Percentiles rank a stretch among this genome's conserved stretches.
Evolutionary conservation across 345 rosid genomes (phyloP).

Genomic region (Citrus cavaleriei): DNA sequence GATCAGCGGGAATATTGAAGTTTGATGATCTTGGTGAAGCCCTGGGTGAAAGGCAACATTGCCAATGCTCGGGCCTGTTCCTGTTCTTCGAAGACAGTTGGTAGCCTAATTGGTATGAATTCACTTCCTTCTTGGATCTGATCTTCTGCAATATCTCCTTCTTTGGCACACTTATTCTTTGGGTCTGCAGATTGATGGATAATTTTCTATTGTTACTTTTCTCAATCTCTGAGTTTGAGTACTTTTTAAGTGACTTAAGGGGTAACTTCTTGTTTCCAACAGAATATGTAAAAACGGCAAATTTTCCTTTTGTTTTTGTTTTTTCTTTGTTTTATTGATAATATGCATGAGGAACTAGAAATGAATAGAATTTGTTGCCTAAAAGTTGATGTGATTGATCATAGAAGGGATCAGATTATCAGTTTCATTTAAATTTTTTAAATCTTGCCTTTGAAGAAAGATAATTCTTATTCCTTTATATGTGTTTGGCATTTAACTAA

Average conservation of each 20-base stretch:
- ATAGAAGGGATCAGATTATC: neutral
- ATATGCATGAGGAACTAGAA: no score
- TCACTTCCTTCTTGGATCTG: slow-evolving; percentile 28
- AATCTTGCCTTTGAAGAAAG: neutral
- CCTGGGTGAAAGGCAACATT: slow-evolving; percentile 38
- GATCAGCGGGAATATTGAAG: neutral
- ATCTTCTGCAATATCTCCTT: slow-evolving; percentile 26
- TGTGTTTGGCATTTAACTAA: neutral
- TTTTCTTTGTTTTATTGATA: no score
- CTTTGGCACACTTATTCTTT: slow-evolving; percentile 9
- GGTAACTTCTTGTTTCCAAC: neutral
- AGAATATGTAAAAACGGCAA: no score
- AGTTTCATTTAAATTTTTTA: no score
- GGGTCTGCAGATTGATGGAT: slow-evolving; percentile 4
- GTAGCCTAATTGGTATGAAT: slow-evolving; percentile 38
- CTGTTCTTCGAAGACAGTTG: slow-evolving; percentile 42
- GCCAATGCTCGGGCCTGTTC: slow-evolving; percentile 40
- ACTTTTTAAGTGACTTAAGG: neutral
- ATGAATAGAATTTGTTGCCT: neutral
- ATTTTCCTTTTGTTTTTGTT: no score
- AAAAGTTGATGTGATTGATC: neutral
- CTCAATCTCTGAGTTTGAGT: slow-evolving; percentile 7
- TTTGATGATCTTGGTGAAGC: neutral
- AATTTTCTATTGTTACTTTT: slow-evolving; percentile 11
- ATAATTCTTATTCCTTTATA: neutral